A percentile compares a stretch with the other conserved stretches of the same genome.
Conservation (phyloP, 495 filamentous ascomycete species). For the Neurospora sp. region DNA sequence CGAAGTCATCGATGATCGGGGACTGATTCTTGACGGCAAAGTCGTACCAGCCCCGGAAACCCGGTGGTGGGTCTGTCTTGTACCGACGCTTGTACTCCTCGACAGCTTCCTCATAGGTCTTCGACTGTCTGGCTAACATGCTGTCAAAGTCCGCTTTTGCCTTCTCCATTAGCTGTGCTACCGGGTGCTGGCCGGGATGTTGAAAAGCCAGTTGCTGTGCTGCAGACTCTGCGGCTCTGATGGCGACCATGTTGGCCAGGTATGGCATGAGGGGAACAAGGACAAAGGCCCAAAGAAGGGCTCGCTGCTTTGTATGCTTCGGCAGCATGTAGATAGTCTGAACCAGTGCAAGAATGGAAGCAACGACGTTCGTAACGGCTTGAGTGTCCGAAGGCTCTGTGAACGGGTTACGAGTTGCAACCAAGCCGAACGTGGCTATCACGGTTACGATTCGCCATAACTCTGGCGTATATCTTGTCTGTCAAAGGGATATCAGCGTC, state of each 20-base stretch:
- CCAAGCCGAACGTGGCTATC: slow-evolving; percentile 16
- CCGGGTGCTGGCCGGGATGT: slow-evolving; percentile 28
- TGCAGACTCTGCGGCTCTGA: slow-evolving; percentile 1
- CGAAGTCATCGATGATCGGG: slow-evolving; percentile 63
- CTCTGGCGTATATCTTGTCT: slow-evolving; percentile 2
- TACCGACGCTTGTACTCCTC: slow-evolving; percentile 46
- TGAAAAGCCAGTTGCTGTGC: neutral
- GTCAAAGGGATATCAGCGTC: neutral
- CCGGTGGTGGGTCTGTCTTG: slow-evolving; percentile 41
- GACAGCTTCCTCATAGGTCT: slow-evolving; percentile 28
- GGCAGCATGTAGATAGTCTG: slow-evolving; percentile 17
- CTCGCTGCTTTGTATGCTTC: slow-evolving; percentile 3
- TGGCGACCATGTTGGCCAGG: slow-evolving; percentile 5
- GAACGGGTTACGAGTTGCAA: slow-evolving; percentile 14
- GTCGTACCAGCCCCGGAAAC: slow-evolving; percentile 55
- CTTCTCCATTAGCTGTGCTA: slow-evolving; percentile 31
- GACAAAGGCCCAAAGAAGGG: slow-evolving; percentile 8
- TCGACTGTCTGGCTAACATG: slow-evolving; percentile 35
- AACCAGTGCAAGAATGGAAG: slow-evolving; percentile 11
- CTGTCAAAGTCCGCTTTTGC: slow-evolving; percentile 29
- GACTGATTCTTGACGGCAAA: slow-evolving; percentile 49
- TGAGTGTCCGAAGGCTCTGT: slow-evolving; percentile 8
- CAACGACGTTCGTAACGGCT: slow-evolving; percentile 4
- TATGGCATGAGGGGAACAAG: slow-evolving; percentile 13
- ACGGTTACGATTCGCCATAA: slow-evolving; percentile 15